Evolutionary conservation across 768 basidiomycete species (phyloP), one percentile per base, ranked within the genome.

Genomic region (Cyclocybe aegerita): DNA sequence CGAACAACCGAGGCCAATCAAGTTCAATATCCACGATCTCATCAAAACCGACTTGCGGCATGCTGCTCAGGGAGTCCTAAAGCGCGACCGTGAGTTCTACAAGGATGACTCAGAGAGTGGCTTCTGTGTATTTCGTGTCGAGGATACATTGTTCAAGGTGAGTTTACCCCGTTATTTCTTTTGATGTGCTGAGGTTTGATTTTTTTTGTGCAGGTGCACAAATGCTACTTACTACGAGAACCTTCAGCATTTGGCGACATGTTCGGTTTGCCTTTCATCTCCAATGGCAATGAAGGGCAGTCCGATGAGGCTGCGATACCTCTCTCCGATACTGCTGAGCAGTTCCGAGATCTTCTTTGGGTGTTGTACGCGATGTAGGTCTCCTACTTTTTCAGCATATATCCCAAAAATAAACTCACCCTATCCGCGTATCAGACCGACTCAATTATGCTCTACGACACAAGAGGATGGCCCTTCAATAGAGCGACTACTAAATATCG

Each of bases 141-240:
- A 81, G 59, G 75, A 79, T 57, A 81, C 77, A 6, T 59, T 87
- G 48, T 87, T 88, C 68, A 86, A 80, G 66, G 86, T 86, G 59
- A 48, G 69, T 56, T 38, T 37, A 12, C 34, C 15, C 39, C 51
- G 23, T 17, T 17, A n/a, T 39, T 39, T 10, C 7, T n/a, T 16
- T 8, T 43, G 36, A 39, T 48, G 35, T 33, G 17, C 32, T 46
- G 11, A 48, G 15, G 38, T 49, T 34, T 43, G 15, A n/a, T 40
- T 45, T 30, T 30, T 40, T 15, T 30, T 45, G 32, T 46, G 23
- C 48, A 79, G 78, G 73, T 80, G 3, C 76, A 78, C 57, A 70
- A 69, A 51, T 72, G 72, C 30, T 67, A 73, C 32, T 60, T 79
- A 10, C 58, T 67, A 40, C 62, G 73, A 35, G 74, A 79, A 57